These are phyloP conservation scores for Sugiyamaella marilandica DNA, from an alignment of 805 yeast genomes.

Conservation along the genomic window DNA sequence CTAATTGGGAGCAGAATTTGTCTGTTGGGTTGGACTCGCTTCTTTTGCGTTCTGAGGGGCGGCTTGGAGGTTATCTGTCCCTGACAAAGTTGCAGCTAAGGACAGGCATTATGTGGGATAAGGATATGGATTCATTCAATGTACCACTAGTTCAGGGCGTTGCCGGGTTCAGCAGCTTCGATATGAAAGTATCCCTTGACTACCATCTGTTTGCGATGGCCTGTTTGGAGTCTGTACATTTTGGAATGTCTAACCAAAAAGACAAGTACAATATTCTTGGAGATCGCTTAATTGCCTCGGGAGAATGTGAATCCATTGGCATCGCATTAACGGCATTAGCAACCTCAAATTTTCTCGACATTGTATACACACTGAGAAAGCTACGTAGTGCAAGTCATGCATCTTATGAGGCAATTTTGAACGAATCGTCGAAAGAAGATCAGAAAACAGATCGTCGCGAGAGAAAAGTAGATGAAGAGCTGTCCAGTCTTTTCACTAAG, in stretches of 20 bases:
- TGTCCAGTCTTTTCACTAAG: conserved; percentile 18
- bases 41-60: conserved; percentile 58
- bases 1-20: conserved; percentile 67
- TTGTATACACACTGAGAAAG: conserved; percentile 62
- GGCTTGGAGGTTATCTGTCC: conserved; percentile 68
- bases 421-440: conserved; percentile 44
- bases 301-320: conserved; percentile 58
- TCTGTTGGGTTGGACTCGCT: conserved; percentile 54
- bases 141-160: conserved; percentile 67
- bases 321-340: conserved; percentile 77
- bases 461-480: conserved; percentile 8
- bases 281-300: conserved; percentile 28
- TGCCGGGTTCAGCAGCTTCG: conserved; percentile 51
- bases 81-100: conserved; percentile 49
- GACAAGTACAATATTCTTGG: conserved; percentile 34
- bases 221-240: conserved; percentile 42
- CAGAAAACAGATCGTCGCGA: conserved; percentile 23
- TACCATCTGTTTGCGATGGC: conserved; percentile 78
- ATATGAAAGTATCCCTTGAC: conserved; percentile 68
- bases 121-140: conserved; percentile 34
- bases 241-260: conserved; percentile 66
- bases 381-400: conserved; percentile 67
- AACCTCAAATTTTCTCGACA: conserved; percentile 76
- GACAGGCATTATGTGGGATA: conserved; percentile 69
- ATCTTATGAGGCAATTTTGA: conserved; percentile 70